Percentiles rank a stretch among this genome's conserved stretches.
Conservation (phyloP, 345 rosid genomes). For the Lepidium aucheri region DNA sequence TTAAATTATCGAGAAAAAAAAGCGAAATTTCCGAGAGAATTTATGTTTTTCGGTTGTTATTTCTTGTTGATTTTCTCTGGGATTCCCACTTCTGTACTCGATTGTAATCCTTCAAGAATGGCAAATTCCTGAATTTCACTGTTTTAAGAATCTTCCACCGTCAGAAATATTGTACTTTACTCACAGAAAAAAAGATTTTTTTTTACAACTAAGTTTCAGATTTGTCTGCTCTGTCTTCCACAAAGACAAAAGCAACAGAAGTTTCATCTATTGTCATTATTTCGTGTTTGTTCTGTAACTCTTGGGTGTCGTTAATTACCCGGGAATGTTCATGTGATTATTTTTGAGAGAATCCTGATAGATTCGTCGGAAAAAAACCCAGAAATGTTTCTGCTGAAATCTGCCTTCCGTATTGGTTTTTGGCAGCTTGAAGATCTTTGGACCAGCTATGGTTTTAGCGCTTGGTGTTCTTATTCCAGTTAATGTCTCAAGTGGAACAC, state of each 20-base stretch:
- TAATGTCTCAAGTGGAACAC: constrained; percentile 81
- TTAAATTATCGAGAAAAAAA: constrained; percentile 2
- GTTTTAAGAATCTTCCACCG: neutral
- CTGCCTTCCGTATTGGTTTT: neutral
- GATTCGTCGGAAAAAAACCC: neutral
- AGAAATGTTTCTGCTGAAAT: neutral
- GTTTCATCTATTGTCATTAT: constrained; percentile 10
- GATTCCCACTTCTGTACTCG: neutral
- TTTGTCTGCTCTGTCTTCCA: constrained; percentile 20
- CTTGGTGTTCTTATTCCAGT: constrained; percentile 83
- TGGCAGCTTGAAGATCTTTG: constrained; percentile 85
- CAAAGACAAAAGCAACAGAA: constrained; percentile 3
- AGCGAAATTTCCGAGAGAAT: neutral
- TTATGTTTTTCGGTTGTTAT: neutral
- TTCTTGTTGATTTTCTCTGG: neutral
- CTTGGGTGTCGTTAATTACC: neutral
- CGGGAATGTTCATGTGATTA: constrained; percentile 1
- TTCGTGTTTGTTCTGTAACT: constrained; percentile 8
- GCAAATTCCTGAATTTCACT: constrained; percentile 5
- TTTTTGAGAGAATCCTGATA: neutral
- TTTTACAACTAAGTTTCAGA: constrained; percentile 8
- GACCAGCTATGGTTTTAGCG: constrained; percentile 64
- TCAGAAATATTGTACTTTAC: constrained; percentile 11
- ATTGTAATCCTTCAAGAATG: constrained; percentile 14
- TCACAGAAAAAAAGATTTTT: neutral